Percentiles rank a stretch among this genome's conserved stretches.
Evolutionary conservation across 495 filamentous ascomycete species (phyloP).

Genomic region (Rhypophila decipiens): DNA sequence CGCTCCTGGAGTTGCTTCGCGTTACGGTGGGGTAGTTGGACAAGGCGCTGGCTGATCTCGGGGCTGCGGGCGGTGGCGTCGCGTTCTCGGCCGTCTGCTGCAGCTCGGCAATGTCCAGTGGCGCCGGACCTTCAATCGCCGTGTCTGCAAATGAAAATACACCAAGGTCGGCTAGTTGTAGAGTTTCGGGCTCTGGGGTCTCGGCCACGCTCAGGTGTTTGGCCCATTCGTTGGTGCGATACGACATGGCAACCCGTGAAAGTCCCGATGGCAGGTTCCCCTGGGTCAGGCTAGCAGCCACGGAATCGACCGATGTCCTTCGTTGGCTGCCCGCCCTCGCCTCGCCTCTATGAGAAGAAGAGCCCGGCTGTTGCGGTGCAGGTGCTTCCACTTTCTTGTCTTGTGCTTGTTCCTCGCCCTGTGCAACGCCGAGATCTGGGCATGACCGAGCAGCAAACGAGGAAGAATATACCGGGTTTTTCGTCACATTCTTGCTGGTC

Average conservation of each 20-base stretch:
- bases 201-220: conserved; percentile 82
- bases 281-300: conserved; percentile 37
- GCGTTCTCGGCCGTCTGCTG: conserved; percentile 61
- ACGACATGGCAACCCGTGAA: conserved; percentile 73
- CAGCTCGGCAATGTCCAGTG: conserved; percentile 59
- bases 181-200: conserved; percentile 59
- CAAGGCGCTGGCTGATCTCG: conserved; percentile 27
- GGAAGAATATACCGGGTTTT: too few species aligned
- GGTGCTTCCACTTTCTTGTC: too few species aligned
- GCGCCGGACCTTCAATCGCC: conserved; percentile 47
- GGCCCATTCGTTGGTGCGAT: conserved; percentile 94
- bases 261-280: conserved; percentile 46
- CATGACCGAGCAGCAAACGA: too few species aligned
- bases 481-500: too few species aligned
- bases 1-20: conserved; percentile 16
- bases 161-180: conserved; percentile 34
- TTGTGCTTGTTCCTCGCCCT: too few species aligned
- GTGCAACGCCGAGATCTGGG: too few species aligned
- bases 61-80: conserved; percentile 28
- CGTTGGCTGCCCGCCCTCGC: conserved; percentile 7
- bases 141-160: conserved; percentile 8
- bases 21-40: conserved; percentile 19
- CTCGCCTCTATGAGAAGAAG: background rate
- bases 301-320: conserved; percentile 31
- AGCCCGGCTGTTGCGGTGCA: too few species aligned